A percentile compares a stretch with the other conserved stretches of the same genome.
These are phyloP conservation scores for Deuterostichococcus epilithicus DNA, from an alignment of 139 green algal genomes.

Conservation along the genomic window DNA sequence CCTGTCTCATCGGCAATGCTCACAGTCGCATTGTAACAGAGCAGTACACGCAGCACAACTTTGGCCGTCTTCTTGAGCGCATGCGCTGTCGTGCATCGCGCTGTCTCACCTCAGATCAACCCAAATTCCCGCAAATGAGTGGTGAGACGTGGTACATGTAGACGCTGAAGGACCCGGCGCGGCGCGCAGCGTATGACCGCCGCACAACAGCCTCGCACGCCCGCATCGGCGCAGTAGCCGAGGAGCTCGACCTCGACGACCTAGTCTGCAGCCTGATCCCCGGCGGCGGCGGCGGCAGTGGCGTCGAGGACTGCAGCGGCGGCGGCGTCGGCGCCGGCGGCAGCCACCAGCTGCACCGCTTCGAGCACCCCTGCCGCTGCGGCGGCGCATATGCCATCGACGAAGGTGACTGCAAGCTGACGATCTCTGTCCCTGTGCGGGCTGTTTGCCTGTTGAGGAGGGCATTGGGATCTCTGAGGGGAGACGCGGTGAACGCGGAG, in stretches of 20 bases:
- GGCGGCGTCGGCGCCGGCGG: neutral
- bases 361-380: constrained; percentile 9
- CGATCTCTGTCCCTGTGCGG: neutral
- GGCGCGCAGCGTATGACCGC: constrained; percentile 1
- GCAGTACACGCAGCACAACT: no score
- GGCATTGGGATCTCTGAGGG: no score
- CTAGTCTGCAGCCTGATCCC: neutral
- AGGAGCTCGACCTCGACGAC: constrained; percentile 1
- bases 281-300: no score
- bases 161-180: constrained; percentile 5
- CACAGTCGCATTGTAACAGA: neutral
- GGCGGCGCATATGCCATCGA: constrained; percentile 5
- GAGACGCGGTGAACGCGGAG: no score
- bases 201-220: neutral
- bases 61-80: neutral
- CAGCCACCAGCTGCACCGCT: neutral
- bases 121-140: neutral
- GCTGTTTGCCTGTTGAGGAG: no score
- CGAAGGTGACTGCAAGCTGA: neutral
- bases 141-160: neutral
- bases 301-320: neutral
- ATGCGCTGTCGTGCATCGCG: no score
- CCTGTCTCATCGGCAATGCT: neutral
- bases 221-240: neutral
- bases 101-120: neutral